Base-by-base conservation (phyloP, 2,329 filamentous ascomycete species). In the Venturia nashicola region DNA sequence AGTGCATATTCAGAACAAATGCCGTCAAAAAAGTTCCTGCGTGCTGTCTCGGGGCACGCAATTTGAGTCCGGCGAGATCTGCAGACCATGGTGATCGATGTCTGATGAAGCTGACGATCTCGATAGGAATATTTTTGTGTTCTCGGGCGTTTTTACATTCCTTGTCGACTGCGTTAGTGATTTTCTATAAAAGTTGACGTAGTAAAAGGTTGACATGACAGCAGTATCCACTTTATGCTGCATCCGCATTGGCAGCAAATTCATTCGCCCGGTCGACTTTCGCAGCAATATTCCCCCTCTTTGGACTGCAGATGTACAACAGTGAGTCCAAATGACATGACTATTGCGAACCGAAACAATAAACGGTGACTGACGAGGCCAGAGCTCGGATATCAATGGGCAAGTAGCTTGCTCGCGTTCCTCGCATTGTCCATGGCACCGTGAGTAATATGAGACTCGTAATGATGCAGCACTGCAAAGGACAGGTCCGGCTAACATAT, bases 91-190 rank as follows among this genome's bases (percentile, higher is more conserved):
- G 67, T 68, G 71, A 32, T 46, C 1, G 23, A 5, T 43, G 27
- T 8, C 23, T n/a, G 16, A n/a, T 36, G 46, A 72, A 70, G 66
- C 72, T 74, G 70, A 75, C 69, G 67, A 68, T 65, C 61, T 60
- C 67, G 51, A 66, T 70, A 90, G 89, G 62, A 87, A 84, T 63
- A 82, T 96, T 66, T 82, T 95, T 65, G 85, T 88, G 39, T 97
- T 90, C 75, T 87, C 85, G 64, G 90, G 91, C 62, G 85, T 95
- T 68, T 96, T 96, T 74, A 95, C 91, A 14, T 96, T 95, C 76
- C 78, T 95, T 67, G 90, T 93, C 12, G 84, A 87, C 68, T 76
- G 74, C 68, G 77, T 79, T 70, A 72, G 76, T 75, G 23, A 20
- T n/a, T 18, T n/a, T 32, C 23, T 42, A 59, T 65, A 40, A 23